Base-by-base conservation (phyloP, 176 grass and related monocot species). In the Panicum miliaceum region DNA sequence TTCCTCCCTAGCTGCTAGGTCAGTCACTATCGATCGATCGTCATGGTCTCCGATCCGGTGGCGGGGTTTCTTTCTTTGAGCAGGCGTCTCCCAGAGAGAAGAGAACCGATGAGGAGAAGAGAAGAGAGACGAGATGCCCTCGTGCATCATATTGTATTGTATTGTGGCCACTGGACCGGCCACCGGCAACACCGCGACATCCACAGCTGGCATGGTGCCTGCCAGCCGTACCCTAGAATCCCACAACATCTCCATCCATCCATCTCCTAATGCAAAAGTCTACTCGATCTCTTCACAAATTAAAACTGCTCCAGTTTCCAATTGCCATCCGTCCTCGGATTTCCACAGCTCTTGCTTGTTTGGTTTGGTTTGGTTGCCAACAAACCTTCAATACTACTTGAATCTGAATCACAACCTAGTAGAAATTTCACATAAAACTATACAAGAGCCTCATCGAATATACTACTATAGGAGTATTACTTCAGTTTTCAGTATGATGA, bases 131-230 rank as follows among this genome's bases (percentile, higher is more conserved):
- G 61, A 76, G 83, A 86, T 86, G 84, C 83, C 29, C 79, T 52
- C 73, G 38, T 79, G 84, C 10, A 14, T 4, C 15, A 45, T 89
- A 71, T 46, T 71, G 3, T 89, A 81, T 48, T 48, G 12, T 14
- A 13, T 16, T 27, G 15, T 35, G 34, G 14, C 43, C 35, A 51
- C 12, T 32, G 58, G 66, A 84, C 46, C 70, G 15, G 69, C 32
- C 88, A 77, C 88, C 88, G 83, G 88, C 88, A 82, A 43, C 54
- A 77, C 45, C 11, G 78, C 45, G 83, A 86, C 88, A 86, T 54
- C 65, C 37, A 9, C 53, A 90, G 88, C 83, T 86, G 88, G 88
- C 82, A 85, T 79, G 74, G 71, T 77, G 83, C 47, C 59, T 84
- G 87, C 88, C 71, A 81, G 82, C 71, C 66, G 41, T 77, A 36